Conservation (phyloP, 495 filamentous ascomycete species). For the Lepidopterella palustris region DNA sequence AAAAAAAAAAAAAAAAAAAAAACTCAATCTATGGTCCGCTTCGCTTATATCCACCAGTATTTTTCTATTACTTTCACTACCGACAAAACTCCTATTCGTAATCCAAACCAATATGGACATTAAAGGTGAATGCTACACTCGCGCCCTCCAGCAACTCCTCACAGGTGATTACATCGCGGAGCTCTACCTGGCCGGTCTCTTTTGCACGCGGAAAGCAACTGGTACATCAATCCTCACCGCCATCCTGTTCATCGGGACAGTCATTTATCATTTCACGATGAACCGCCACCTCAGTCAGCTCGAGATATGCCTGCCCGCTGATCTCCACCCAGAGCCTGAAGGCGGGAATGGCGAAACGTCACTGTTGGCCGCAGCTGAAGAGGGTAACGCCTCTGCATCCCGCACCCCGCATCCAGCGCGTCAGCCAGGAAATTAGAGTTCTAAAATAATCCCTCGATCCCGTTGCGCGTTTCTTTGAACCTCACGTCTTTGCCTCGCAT, state of each 20-base stretch:
- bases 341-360: constrained; percentile 24
- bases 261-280: constrained; percentile 30
- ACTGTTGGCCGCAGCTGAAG: constrained; percentile 24
- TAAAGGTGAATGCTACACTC: constrained; percentile 34
- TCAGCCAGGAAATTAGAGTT: constrained; percentile 20
- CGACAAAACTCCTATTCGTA: constrained; percentile 37
- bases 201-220: constrained; percentile 27
- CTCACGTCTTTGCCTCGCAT: constrained; percentile 28
- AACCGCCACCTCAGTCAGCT: constrained; percentile 32
- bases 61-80: constrained; percentile 36
- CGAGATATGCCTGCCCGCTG: constrained; percentile 32
- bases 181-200: constrained; percentile 36
- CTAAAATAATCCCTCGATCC: constrained; percentile 27
- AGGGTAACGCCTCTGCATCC: constrained; percentile 18
- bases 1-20: no score
- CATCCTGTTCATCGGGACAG: constrained; percentile 31
- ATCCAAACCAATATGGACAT: constrained; percentile 35
- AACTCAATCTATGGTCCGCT: no score
- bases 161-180: constrained; percentile 38
- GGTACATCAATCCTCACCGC: constrained; percentile 31
- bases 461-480: constrained; percentile 27
- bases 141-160: constrained; percentile 36
- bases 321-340: constrained; percentile 26
- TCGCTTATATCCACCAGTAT: constrained; percentile 33
- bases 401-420: constrained; percentile 21